These are phyloP conservation scores for Recurvomyces mirabilis DNA, from an alignment of 495 filamentous ascomycete genomes.

Conservation along the genomic window DNA sequence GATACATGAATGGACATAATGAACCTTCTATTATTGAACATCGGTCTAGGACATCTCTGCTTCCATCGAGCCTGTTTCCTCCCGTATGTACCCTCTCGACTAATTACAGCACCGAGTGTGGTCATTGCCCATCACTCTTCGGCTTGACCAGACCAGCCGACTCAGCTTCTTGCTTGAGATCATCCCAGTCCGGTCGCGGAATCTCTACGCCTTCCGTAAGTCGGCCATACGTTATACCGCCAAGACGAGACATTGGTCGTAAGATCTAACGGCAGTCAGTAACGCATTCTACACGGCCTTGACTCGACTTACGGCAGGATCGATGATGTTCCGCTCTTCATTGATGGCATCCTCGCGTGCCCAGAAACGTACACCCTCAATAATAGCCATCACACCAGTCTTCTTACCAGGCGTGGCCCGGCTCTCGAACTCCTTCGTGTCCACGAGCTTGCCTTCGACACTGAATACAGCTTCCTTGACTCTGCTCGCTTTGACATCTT, in stretches of 20 bases:
- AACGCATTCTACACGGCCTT: neutral
- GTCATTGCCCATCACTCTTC: constrained; percentile 22
- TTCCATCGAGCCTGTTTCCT: too few species aligned
- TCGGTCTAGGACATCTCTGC: too few species aligned
- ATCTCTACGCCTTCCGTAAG: constrained; percentile 65
- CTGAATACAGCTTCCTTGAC: constrained; percentile 74
- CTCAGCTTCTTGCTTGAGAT: constrained; percentile 36
- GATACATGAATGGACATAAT: too few species aligned
- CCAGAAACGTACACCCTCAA: constrained; percentile 86
- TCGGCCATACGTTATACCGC: constrained; percentile 74
- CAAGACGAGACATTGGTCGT: constrained; percentile 65
- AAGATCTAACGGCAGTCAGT: constrained; percentile 32
- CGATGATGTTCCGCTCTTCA: constrained; percentile 57
- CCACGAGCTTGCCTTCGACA: constrained; percentile 67
- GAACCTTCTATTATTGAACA: too few species aligned
- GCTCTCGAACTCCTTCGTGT: constrained; percentile 66
- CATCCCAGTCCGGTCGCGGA: constrained; percentile 55
- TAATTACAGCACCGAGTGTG: too few species aligned
- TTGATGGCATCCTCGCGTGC: constrained; percentile 80
- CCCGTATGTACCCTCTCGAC: too few species aligned
- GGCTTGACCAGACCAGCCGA: constrained; percentile 33
- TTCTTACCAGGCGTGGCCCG: constrained; percentile 54
- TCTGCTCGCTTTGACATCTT: constrained; percentile 55
- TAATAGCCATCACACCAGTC: constrained; percentile 58
- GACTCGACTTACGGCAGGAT: constrained; percentile 44